Percentiles rank a stretch among this genome's conserved stretches.
phyloP scores from a whole-genome alignment of 106 monocot genomes.

The Dioscorea dumetorum region DNA sequence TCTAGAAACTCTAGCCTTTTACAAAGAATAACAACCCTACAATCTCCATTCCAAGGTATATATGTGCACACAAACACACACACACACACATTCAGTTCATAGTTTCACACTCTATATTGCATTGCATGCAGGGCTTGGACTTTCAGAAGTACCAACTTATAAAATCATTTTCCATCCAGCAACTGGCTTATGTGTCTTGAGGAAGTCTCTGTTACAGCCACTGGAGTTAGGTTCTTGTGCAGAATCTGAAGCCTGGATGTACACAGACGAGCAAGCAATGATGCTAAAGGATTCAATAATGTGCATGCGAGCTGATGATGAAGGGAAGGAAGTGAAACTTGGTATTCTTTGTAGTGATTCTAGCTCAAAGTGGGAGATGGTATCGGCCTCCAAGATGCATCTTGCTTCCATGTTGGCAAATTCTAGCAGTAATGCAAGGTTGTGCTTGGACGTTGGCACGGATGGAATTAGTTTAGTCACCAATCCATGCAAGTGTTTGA shows the following conservation, averaged over 20 bases:
- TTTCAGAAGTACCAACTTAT: conserved; percentile 18
- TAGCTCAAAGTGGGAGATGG: conserved; percentile 32
- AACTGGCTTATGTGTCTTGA: conserved; percentile 43
- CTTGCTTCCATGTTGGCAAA: conserved; percentile 27
- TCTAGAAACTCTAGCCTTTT: conserved; percentile 12
- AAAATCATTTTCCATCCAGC: conserved; percentile 50
- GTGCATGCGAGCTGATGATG: conserved; percentile 39
- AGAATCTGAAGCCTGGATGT: conserved; percentile 47
- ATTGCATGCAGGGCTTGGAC: conserved; percentile 12
- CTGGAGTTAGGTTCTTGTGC: conserved; percentile 36
- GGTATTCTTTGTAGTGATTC: conserved; percentile 24
- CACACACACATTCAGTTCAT: too few relatives aligned
- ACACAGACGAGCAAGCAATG: conserved; percentile 26
- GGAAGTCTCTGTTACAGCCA: background rate
- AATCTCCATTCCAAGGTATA: conserved; percentile 24
- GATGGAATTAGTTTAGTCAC: conserved; percentile 8
- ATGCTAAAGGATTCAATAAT: conserved; percentile 14
- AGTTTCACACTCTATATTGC: too few relatives aligned
- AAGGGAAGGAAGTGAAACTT: conserved; percentile 22
- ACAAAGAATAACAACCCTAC: conserved; percentile 16
- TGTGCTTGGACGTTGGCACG: conserved; percentile 25
- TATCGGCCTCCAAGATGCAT: conserved; percentile 68
- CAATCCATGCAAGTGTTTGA: conserved; percentile 52
- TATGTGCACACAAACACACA: too few relatives aligned
- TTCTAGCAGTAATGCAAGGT: background rate